Evolutionary conservation across 2,329 filamentous ascomycete genomes (phyloP), one percentile per base, ranked within the genome.

Genomic region (Scedosporium dehoogii): DNA sequence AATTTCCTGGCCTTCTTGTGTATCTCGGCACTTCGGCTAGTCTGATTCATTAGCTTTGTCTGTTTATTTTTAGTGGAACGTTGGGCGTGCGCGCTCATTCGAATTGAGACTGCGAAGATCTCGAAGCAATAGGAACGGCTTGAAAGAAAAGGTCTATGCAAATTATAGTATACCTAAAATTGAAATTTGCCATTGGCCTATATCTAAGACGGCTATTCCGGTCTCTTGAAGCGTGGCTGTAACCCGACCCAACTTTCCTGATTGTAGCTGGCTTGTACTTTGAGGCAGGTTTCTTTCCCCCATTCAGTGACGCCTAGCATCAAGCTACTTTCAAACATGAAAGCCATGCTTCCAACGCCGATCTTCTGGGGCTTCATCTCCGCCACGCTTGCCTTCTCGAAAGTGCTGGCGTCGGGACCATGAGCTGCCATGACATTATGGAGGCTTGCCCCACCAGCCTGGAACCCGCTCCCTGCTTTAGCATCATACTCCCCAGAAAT

Each of bases 221-320:
- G 77, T 68, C 69, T 69, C 69, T 75, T 74, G 79, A 87, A 89
- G 70, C 88, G 83, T 48, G 85, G 79, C 73, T 84, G 83, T 61
- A 90, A 75, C 0, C 81, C 81, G 29, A 80, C 85, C 91, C 91
- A 96, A 72, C 89, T 92, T 77, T 96, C 89, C 63, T 86, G 84
- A 70, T 85, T 92, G 70, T 94, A 96, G 62, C 83, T 83, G 66
- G 85, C 79, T 76, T 85, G 82, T 16, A 83, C 78, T 72, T 82
- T 83, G 66, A 76, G 72, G 62, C 81, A 93, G 65, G 83, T 80
- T 66, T 74, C 72, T 64, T 83, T 73, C 1, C 86, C 87, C 86
- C 87, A 90, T 63, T 88, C 83, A 1, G 87, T 89, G 27, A 90
- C 86, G 1, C 86, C 87, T 2, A 90, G 80, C 85, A 89, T 88